Conservation (phyloP, 2,329 filamentous ascomycete species). For the Alternaria consortialis region DNA sequence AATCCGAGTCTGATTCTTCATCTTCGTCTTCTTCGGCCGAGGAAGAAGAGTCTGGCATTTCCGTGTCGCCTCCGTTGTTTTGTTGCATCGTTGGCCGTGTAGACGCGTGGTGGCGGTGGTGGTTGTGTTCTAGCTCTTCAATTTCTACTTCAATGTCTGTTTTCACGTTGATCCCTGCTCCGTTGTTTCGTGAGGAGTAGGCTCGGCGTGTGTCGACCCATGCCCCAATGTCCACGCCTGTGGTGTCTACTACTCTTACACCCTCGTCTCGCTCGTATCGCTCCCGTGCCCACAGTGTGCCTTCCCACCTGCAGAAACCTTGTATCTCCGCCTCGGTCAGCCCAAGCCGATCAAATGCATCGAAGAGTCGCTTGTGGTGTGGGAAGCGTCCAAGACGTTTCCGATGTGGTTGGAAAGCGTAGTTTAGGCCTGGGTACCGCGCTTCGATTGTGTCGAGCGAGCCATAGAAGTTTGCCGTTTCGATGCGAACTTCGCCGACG, state of each 20-base stretch:
- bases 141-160: slow-evolving; percentile 55
- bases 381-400: slow-evolving; percentile 79
- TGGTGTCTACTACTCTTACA: slow-evolving; percentile 74
- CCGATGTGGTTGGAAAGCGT: slow-evolving; percentile 75
- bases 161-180: slow-evolving; percentile 51
- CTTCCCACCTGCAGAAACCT: slow-evolving; percentile 80
- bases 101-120: neutral
- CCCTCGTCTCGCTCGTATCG: slow-evolving; percentile 80
- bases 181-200: slow-evolving; percentile 6
- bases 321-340: slow-evolving; percentile 76
- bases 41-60: slow-evolving; percentile 18
- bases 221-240: slow-evolving; percentile 71
- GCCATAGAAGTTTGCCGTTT: slow-evolving; percentile 81
- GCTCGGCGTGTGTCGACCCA: slow-evolving; percentile 60
- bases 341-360: slow-evolving; percentile 74
- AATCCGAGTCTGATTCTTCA: slow-evolving; percentile 6
- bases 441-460: slow-evolving; percentile 81
- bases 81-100: neutral
- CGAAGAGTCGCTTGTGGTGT: slow-evolving; percentile 79
- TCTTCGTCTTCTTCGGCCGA: slow-evolving; percentile 7
- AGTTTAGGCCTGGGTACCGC: slow-evolving; percentile 83
- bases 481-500: slow-evolving; percentile 79
- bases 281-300: slow-evolving; percentile 83
- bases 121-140: slow-evolving; percentile 32
- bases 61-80: slow-evolving; percentile 13